Evolutionary conservation across 2,329 filamentous ascomycete species (phyloP), one percentile per base, ranked within the genome.

Genomic region (Calonectria multiphialidica): DNA sequence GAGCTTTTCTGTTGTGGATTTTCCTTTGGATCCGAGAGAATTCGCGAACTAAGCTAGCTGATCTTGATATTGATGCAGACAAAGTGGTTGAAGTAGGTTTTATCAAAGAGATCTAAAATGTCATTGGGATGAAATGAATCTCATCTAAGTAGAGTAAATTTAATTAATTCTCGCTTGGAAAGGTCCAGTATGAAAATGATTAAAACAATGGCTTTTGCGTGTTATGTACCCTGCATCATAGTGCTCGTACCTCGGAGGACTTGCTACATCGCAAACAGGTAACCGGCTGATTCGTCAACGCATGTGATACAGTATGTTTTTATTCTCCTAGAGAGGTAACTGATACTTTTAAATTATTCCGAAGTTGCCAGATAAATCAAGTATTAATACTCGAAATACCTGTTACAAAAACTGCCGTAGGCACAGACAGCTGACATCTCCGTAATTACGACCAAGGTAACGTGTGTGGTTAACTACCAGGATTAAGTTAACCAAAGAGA

Each of bases 21-120:
- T 93, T 93, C 72, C 80, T 93, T 71, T 93, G 90, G 84, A 86
- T 93, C 53, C 82, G 91, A 45, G 91, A 93, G 57, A 93, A 92
- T 75, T 90, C 89, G 9, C 82, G 91, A 55, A 87, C 89, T 0
- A 93, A 93, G 84, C 89, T 93, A 81, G 89, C 90, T 13, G 90
- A 91, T 75, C 81, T 93, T 72, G 66, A 75, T 28, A 74, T 77
- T 37, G 74, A 76, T 37, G 66, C 88, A 72, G 90, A 93, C 71
- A 86, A 87, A 47, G 78, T 93, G 61, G 88, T 93, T 13, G 92
- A 93, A 82, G 90, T 93, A 23, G 92, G 92, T 0, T 93, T 93
- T 77, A 86, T 93, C 0, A 93, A 92, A 82, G 90, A 93, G 74
- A 90, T 93, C 59, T 91, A 30, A n/a, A n/a, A n/a, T n/a, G n/a